Evolutionary conservation across 1,139 yeast genomes (phyloP).

Genomic region (Suhomyces bokatorum): DNA sequence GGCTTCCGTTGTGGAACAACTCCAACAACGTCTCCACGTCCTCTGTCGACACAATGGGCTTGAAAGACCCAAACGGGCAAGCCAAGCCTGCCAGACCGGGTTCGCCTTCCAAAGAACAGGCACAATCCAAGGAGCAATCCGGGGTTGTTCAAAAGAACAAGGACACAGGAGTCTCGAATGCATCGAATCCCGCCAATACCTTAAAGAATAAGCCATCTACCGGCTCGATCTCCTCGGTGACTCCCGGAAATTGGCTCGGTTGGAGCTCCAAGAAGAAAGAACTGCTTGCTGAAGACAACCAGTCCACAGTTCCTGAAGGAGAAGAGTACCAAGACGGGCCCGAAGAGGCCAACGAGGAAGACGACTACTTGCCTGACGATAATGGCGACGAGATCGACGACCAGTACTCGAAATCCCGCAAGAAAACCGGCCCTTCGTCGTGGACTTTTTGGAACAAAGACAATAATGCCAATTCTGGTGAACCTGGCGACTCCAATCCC

Average conservation of each 20-base stretch:
- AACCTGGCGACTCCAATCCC: slow-evolving; percentile 10
- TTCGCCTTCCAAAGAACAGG: background rate
- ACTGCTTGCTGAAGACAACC: slow-evolving; percentile 6
- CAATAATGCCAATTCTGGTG: background rate
- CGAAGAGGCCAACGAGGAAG: slow-evolving; percentile 13
- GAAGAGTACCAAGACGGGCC: background rate
- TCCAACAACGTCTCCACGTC: slow-evolving; percentile 1
- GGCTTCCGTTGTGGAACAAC: slow-evolving; percentile 11
- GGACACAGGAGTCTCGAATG: background rate
- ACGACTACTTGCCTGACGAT: slow-evolving; percentile 21
- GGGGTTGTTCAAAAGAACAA: background rate
- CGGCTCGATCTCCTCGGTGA: slow-evolving; percentile 22
- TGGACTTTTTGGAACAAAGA: slow-evolving; percentile 43
- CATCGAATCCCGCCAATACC: background rate
- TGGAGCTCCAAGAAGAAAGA: slow-evolving; percentile 14
- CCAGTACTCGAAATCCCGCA: slow-evolving; percentile 23
- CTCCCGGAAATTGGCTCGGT: slow-evolving; percentile 20
- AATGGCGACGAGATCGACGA: slow-evolving; percentile 39
- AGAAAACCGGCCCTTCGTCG: slow-evolving; percentile 26
- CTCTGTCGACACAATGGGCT: background rate
- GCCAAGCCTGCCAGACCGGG: background rate
- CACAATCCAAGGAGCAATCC: background rate
- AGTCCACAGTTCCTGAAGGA: slow-evolving; percentile 1
- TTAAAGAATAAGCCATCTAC: slow-evolving; percentile 20
- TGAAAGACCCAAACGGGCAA: background rate